Percentiles rank a stretch among this genome's conserved stretches.
phyloP scores from a whole-genome alignment of 495 filamentous ascomycete genomes.

The Lasiosphaeriaceae sp. region DNA sequence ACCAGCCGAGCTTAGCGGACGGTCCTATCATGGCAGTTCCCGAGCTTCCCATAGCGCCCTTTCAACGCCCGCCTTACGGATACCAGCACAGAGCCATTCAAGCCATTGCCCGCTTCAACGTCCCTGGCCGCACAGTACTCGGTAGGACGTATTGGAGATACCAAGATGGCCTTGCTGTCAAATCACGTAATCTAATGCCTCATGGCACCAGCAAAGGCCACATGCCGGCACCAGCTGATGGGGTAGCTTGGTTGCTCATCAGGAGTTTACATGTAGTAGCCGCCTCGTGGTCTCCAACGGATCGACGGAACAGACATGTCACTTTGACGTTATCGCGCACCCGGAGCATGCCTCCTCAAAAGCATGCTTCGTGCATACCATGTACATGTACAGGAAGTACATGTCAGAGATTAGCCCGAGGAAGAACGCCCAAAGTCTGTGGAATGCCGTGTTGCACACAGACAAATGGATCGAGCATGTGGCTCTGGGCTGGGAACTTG shows the following conservation, averaged over 20 bases:
- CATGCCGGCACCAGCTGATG: constrained; percentile 23
- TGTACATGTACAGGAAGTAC: no score
- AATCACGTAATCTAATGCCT: constrained; percentile 25
- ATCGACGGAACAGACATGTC: neutral
- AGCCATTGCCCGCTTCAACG: no score
- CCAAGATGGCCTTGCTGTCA: neutral
- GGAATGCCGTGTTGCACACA: neutral
- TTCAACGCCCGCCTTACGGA: no score
- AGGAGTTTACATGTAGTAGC: neutral
- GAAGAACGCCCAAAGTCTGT: neutral
- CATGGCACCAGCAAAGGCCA: constrained; percentile 11
- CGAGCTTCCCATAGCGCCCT: neutral
- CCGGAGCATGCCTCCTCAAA: neutral
- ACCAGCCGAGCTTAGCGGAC: neutral
- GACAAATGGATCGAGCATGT: no score
- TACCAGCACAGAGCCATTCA: constrained; percentile 1
- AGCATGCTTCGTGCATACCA: no score
- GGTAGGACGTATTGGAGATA: neutral
- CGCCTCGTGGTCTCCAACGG: neutral
- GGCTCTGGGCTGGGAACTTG: no score
- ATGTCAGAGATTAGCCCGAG: no score
- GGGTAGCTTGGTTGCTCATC: neutral
- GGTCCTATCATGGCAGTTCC: neutral
- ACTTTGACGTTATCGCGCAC: neutral
- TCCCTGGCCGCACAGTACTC: neutral